These are phyloP conservation scores for Wickerhamomyces sp. DNA, from an alignment of 1,139 yeast genomes.

Conservation along the genomic window DNA sequence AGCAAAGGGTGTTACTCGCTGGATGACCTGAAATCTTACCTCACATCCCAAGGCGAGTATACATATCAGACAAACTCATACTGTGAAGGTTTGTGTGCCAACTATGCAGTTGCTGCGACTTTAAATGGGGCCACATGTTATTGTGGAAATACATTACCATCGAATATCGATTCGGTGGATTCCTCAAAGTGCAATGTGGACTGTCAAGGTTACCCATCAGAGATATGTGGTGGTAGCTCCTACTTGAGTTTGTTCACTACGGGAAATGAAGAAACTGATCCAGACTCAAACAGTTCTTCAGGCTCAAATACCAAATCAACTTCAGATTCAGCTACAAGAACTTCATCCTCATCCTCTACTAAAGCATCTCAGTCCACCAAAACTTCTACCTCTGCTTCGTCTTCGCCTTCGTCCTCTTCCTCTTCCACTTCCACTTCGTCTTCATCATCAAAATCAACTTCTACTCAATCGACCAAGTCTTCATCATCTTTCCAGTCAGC, in stretches of 20 bases:
- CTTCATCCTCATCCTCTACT: conserved; percentile 1
- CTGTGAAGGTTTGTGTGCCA: conserved; percentile 43
- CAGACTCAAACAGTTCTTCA: neutral
- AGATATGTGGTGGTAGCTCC: conserved; percentile 55
- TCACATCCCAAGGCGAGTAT: conserved; percentile 20
- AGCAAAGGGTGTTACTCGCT: conserved; percentile 6
- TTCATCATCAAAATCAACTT: conserved; percentile 2
- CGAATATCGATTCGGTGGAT: conserved; percentile 27
- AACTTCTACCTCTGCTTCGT: neutral
- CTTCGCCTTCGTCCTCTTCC: neutral
- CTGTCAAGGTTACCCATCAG: conserved; percentile 54
- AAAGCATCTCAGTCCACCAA: neutral
- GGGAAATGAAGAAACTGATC: conserved; percentile 21
- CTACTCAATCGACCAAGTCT: conserved; percentile 3
- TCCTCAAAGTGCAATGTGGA: conserved; percentile 40
- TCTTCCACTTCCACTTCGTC: conserved; percentile 5
- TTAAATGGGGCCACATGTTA: conserved; percentile 49
- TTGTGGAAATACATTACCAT: conserved; percentile 42
- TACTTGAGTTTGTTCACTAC: conserved; percentile 45
- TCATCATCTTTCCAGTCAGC: conserved; percentile 3
- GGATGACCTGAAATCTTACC: neutral
- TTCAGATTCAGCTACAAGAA: conserved; percentile 18
- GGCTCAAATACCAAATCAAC: conserved; percentile 7
- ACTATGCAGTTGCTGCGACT: conserved; percentile 45
- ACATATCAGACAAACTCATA: conserved; percentile 45